phyloP scores from a whole-genome alignment of 768 basidiomycete species.

The Boletus reticuloceps region DNA sequence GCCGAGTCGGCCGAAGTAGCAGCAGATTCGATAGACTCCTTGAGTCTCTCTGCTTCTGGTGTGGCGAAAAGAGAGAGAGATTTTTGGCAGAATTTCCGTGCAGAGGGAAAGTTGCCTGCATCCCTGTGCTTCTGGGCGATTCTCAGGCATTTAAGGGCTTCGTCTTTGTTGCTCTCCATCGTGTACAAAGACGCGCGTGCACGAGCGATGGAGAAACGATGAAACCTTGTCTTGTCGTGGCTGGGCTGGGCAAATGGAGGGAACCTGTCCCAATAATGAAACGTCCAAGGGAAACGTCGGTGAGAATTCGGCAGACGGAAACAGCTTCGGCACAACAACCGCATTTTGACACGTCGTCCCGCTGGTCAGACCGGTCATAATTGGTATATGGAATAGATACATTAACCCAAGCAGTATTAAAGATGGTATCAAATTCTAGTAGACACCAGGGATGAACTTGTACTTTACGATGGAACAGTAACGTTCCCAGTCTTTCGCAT shows the following conservation, averaged over 20 bases:
- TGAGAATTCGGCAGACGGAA: constrained; percentile 22
- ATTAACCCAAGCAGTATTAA: constrained; percentile 6
- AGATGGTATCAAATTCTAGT: constrained; percentile 42
- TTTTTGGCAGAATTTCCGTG: constrained; percentile 88
- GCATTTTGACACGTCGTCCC: constrained; percentile 10
- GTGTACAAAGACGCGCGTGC: constrained; percentile 3
- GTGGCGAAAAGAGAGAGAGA: constrained; percentile 81
- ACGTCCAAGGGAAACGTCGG: constrained; percentile 1
- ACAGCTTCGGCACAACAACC: constrained; percentile 1
- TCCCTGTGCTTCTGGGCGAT: constrained; percentile 78
- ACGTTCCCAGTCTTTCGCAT: constrained; percentile 92
- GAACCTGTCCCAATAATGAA: constrained; percentile 1
- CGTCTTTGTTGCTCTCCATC: constrained; percentile 91
- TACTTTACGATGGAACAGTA: constrained; percentile 87
- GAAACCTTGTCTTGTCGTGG: constrained; percentile 5
- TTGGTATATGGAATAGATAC: background rate
- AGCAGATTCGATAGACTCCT: constrained; percentile 63
- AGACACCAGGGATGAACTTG: constrained; percentile 87
- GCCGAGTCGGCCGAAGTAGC: constrained; percentile 37
- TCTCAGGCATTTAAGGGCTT: constrained; percentile 75
- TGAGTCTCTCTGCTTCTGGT: constrained; percentile 65
- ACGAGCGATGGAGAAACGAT: constrained; percentile 10
- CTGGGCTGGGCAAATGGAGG: background rate
- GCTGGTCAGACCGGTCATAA: no score
- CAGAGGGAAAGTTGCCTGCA: constrained; percentile 68